A percentile compares a stretch with the other conserved stretches of the same genome.
These are phyloP conservation scores for Ilyonectria robusta DNA, from an alignment of 2,329 filamentous ascomycete genomes.

Conservation along the genomic window DNA sequence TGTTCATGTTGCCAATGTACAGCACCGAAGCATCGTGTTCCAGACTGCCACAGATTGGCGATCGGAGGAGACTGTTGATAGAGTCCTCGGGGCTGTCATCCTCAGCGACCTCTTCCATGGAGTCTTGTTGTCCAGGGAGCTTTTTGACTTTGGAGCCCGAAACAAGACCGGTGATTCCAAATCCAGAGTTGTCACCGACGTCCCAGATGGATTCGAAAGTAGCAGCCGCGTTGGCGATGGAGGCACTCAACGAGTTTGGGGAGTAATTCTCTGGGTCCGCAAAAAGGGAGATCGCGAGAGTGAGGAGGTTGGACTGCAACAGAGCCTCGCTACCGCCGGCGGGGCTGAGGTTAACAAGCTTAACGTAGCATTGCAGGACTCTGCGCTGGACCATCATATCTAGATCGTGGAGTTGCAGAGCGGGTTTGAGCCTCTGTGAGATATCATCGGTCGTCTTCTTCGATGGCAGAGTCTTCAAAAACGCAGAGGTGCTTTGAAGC, in stretches of 20 bases:
- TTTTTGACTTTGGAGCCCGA: constrained; percentile 80
- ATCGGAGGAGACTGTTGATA: constrained; percentile 73
- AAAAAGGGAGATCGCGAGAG: constrained; percentile 90
- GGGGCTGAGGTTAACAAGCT: constrained; percentile 90
- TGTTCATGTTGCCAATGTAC: constrained; percentile 70
- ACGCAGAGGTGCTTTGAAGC: constrained; percentile 94
- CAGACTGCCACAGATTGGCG: constrained; percentile 84
- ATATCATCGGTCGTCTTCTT: constrained; percentile 92
- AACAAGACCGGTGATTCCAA: constrained; percentile 90
- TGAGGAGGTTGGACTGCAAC: constrained; percentile 91
- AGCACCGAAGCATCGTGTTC: constrained; percentile 91
- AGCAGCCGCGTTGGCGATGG: constrained; percentile 90
- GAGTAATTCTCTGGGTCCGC: constrained; percentile 92
- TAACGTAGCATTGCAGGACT: constrained; percentile 95
- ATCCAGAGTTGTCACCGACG: constrained; percentile 92
- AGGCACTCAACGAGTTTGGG: constrained; percentile 86
- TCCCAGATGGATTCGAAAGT: constrained; percentile 97
- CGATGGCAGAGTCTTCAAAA: constrained; percentile 85
- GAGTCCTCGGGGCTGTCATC: constrained; percentile 73
- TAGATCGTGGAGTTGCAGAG: constrained; percentile 89
- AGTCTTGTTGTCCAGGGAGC: constrained; percentile 78
- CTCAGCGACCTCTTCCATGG: constrained; percentile 61
- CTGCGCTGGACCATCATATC: constrained; percentile 94
- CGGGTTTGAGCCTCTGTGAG: constrained; percentile 84
- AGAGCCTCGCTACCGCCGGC: constrained; percentile 87